These are phyloP conservation scores for Nemania serpens DNA, from an alignment of 2,329 filamentous ascomycete genomes.

Conservation along the genomic window DNA sequence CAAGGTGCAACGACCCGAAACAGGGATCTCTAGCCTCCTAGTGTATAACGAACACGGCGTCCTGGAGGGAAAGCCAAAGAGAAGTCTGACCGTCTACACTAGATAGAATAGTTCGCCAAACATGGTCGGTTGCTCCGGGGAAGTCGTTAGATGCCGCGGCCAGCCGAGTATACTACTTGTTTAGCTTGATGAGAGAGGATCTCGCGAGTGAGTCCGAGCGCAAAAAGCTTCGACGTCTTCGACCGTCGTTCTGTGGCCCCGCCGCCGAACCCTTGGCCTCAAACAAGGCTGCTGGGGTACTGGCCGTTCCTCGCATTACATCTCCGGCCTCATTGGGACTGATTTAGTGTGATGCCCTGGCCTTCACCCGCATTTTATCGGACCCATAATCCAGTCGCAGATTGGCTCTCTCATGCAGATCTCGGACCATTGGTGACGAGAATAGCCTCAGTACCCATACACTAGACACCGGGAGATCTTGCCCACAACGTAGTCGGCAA, in stretches of 20 bases:
- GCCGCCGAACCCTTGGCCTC: constrained; percentile 31
- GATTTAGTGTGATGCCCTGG: constrained; percentile 44
- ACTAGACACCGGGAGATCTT: constrained; percentile 27
- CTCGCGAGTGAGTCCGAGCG: constrained; percentile 2
- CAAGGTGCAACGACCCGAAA: constrained; percentile 18
- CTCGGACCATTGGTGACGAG: constrained; percentile 34
- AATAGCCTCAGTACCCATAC: constrained; percentile 30
- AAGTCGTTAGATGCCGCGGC: constrained; percentile 2
- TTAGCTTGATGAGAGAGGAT: constrained; percentile 1
- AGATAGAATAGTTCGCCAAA: neutral
- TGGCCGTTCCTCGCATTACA: constrained; percentile 48
- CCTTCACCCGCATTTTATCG: constrained; percentile 42
- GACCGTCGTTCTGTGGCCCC: constrained; percentile 49
- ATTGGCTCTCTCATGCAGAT: constrained; percentile 39
- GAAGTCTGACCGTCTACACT: neutral
- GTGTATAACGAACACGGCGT: neutral
- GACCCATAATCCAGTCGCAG: constrained; percentile 42
- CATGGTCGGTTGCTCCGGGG: constrained; percentile 4
- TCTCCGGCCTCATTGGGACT: constrained; percentile 51
- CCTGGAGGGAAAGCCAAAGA: neutral
- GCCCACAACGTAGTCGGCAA: constrained; percentile 8
- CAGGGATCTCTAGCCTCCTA: constrained; percentile 12
- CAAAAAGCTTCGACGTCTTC: constrained; percentile 42
- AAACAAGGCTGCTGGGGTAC: constrained; percentile 33
- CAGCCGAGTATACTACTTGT: neutral